Conservation (phyloP, 2,329 filamentous ascomycete genomes). For the Microdochium trichocladiopsis region DNA sequence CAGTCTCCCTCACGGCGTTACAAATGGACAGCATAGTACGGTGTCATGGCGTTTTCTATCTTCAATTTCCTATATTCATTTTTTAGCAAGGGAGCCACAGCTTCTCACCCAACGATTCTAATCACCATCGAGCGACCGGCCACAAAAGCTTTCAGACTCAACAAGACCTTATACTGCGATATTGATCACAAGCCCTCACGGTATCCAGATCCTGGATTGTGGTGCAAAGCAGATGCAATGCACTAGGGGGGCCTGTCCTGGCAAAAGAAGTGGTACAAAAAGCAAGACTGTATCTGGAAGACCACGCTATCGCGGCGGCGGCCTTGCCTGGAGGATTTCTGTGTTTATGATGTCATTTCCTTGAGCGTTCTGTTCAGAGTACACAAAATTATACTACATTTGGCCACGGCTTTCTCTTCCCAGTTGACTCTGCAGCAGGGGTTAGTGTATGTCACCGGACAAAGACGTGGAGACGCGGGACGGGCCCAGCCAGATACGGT, state of each 20-base stretch:
- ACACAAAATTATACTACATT: not conserved
- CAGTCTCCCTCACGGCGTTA: conserved; percentile 33
- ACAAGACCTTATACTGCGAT: too few species aligned
- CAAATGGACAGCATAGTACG: conserved; percentile 48
- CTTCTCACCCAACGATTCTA: conserved; percentile 3
- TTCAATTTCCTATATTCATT: conserved; percentile 15
- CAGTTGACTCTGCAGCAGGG: not conserved
- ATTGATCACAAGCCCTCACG: too few species aligned
- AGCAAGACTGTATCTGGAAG: not conserved
- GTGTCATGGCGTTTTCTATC: conserved; percentile 46
- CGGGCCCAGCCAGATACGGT: too few species aligned
- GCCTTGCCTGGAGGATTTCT: not conserved
- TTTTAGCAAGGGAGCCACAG: conserved; percentile 2
- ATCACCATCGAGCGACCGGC: not conserved
- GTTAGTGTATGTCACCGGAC: too few species aligned
- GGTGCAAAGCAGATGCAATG: too few species aligned
- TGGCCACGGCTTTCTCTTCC: not conserved
- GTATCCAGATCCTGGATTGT: too few species aligned
- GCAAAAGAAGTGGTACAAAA: not conserved
- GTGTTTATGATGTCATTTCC: not conserved
- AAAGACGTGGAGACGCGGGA: too few species aligned
- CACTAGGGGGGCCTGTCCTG: too few species aligned
- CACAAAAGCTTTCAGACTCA: too few species aligned
- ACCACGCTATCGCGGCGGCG: not conserved
- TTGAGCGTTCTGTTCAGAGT: not conserved